phyloP scores from a whole-genome alignment of 768 basidiomycete species.

The Amanita molliuscula region DNA sequence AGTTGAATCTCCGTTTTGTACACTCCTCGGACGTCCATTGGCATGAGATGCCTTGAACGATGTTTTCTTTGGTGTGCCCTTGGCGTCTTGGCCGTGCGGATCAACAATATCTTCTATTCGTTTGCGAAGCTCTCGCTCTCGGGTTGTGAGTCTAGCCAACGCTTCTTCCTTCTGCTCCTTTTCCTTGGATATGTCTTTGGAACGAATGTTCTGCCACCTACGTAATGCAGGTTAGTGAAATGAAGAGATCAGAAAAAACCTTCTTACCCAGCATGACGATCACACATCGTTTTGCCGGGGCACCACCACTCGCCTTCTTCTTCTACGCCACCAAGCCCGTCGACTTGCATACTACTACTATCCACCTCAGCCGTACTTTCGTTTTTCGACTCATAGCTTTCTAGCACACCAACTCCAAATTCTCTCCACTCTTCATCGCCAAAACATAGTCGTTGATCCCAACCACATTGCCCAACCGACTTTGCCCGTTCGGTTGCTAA shows the following conservation, averaged over 20 bases:
- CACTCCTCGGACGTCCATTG: slow-evolving; percentile 38
- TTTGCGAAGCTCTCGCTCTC: slow-evolving; percentile 71
- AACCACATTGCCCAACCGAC: slow-evolving; percentile 67
- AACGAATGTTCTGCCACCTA: slow-evolving; percentile 75
- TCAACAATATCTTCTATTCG: slow-evolving; percentile 66
- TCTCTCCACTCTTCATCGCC: slow-evolving; percentile 75
- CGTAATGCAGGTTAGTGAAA: slow-evolving; percentile 5
- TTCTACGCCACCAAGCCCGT: slow-evolving; percentile 20
- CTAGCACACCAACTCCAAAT: slow-evolving; percentile 54
- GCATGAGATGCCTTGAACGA: slow-evolving; percentile 26
- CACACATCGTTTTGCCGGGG: slow-evolving; percentile 61
- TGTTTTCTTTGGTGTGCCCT: slow-evolving; percentile 21
- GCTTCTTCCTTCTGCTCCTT: slow-evolving; percentile 66
- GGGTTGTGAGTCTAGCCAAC: slow-evolving; percentile 53
- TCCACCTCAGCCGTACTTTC: slow-evolving; percentile 24
- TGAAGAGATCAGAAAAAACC: background rate
- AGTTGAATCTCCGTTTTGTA: slow-evolving; percentile 29
- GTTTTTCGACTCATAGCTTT: slow-evolving; percentile 52
- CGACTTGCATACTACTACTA: slow-evolving; percentile 30
- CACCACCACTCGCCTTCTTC: slow-evolving; percentile 72
- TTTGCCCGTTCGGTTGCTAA: slow-evolving; percentile 61
- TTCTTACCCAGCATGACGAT: slow-evolving; percentile 66
- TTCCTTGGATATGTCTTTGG: slow-evolving; percentile 63
- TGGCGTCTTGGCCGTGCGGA: slow-evolving; percentile 28
- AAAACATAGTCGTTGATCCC: slow-evolving; percentile 79